Evolutionary conservation across 2,329 filamentous ascomycete species (phyloP), one percentile per base, ranked within the genome.

Genomic region (Simplicillium sp.): DNA sequence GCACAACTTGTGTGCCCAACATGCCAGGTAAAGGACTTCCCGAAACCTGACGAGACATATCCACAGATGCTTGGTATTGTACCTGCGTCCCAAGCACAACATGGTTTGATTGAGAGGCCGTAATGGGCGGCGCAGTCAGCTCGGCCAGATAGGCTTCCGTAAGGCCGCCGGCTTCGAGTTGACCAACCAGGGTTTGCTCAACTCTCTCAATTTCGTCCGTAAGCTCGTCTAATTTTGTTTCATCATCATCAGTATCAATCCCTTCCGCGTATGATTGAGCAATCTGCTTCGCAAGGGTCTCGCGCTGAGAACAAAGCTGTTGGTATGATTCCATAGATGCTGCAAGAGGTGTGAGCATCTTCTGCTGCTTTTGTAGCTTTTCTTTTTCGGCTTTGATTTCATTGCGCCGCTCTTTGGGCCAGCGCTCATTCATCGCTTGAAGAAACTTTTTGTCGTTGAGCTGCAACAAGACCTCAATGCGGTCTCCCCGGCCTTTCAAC

Each of bases 321-420:
- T 59, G 58, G 43, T 70, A 71, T 3, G 59, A 56, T 16, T 64
- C 58, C 42, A 70, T 55, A n/a, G 68, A 62, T 8, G 50, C 55
- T 13, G 56, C 52, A 3, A 76, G 54, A 11, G 57, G 50, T 28
- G 66, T 58, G 15, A 77, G 48, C 12, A 61, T 60, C 37, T 64
- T 60, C 44, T 70, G 65, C 44, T 74, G 68, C 34, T 59, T 64
- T 39, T 65, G 48, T 11, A 78, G 50, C 13, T 54, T 57, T 46
- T 70, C 66, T 47, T 71, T 75, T 35, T 73, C 70, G 32, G 55
- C 57, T 46, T 74, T 74, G 37, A 77, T 62, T 25, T 60, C 60
- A 17, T 59, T 57, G 25, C 70, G 67, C 35, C 63, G 64, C 15
- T 70, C 65, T 41, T 63, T 64, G 3, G 69, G 54, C 46, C 64